A percentile compares a stretch with the other conserved stretches of the same genome.
These are phyloP conservation scores for Aureobasidium namibiae DNA, from an alignment of 2,329 filamentous ascomycete species.

Conservation along the genomic window DNA sequence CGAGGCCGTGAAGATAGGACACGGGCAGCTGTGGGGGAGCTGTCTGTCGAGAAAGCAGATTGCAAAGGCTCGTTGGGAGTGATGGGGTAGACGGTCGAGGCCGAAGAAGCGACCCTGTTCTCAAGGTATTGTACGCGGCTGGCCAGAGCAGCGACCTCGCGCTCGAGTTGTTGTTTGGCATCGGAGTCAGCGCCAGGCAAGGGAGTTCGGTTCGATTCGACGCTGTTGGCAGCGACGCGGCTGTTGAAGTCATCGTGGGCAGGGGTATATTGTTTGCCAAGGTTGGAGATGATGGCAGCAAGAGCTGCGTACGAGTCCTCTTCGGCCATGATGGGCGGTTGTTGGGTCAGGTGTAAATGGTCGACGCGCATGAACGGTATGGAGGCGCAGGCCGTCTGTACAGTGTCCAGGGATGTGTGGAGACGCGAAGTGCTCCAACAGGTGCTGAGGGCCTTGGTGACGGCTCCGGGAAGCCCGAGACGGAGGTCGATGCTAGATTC, in stretches of 20 bases:
- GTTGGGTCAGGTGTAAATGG: not conserved
- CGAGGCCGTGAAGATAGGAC: slow-evolving; percentile 23
- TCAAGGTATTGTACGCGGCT: slow-evolving; percentile 76
- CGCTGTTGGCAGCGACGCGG: slow-evolving; percentile 42
- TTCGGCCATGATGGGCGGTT: slow-evolving; percentile 23
- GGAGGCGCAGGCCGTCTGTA: not conserved
- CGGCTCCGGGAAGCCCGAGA: not conserved
- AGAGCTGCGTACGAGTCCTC: slow-evolving; percentile 30
- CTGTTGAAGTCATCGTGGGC: slow-evolving; percentile 35
- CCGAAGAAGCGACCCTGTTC: slow-evolving; percentile 52
- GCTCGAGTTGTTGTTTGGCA: slow-evolving; percentile 72
- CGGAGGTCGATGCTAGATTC: not conserved
- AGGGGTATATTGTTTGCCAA: slow-evolving; percentile 40
- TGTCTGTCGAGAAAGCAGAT: slow-evolving; percentile 52
- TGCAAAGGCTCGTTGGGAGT: slow-evolving; percentile 63
- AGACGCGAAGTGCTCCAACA: not conserved
- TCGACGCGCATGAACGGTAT: slow-evolving; percentile 5
- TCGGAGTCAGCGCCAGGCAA: slow-evolving; percentile 69
- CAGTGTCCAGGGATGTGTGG: not conserved
- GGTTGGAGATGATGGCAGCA: slow-evolving; percentile 34
- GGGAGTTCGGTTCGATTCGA: slow-evolving; percentile 47
- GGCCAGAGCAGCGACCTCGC: slow-evolving; percentile 71
- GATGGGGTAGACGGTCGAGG: slow-evolving; percentile 52
- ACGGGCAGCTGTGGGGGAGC: slow-evolving; percentile 29
- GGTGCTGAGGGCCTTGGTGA: not conserved